These are phyloP conservation scores for Singerocomus inundabilis DNA, from an alignment of 1,284 basidiomycete species.

Conservation along the genomic window DNA sequence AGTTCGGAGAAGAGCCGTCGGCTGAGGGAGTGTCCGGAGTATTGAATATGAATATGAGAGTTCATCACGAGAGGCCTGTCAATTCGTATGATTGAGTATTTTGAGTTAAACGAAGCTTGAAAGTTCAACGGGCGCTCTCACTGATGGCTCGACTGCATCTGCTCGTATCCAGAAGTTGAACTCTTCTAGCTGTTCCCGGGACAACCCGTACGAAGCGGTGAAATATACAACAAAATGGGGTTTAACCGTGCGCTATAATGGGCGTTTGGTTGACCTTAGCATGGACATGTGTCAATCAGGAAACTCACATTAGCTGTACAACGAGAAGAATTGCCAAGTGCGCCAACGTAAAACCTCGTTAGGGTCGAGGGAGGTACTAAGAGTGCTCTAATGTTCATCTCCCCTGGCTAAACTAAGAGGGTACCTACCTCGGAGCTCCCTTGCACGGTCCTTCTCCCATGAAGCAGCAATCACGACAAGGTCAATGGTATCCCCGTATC, in stretches of 20 bases:
- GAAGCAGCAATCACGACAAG: conserved; percentile 72
- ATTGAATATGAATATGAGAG: conserved; percentile 57
- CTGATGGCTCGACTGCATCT: conserved; percentile 37
- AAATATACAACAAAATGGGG: conserved; percentile 75
- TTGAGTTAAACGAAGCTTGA: background rate
- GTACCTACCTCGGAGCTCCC: conserved; percentile 67
- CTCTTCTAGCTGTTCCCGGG: conserved; percentile 62
- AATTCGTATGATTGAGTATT: conserved; percentile 13
- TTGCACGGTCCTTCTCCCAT: conserved; percentile 76
- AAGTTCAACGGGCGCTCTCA: conserved; percentile 8
- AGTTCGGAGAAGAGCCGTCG: conserved; percentile 54
- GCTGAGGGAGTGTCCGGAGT: conserved; percentile 47
- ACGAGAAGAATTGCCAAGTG: conserved; percentile 43
- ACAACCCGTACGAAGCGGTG: conserved; percentile 70
- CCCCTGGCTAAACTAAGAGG: background rate
- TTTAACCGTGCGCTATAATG: conserved; percentile 36
- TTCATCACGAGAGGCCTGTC: conserved; percentile 16
- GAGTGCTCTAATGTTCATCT: background rate
- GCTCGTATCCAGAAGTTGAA: conserved; percentile 64
- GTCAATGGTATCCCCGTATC: conserved; percentile 78
- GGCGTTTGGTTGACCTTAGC: background rate
- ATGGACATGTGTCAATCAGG: background rate
- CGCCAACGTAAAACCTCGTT: conserved; percentile 80
- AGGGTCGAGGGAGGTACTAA: conserved; percentile 69
- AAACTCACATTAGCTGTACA: conserved; percentile 38